Evolutionary conservation across 2,329 filamentous ascomycete genomes (phyloP), one percentile per base, ranked within the genome.

Genomic region (Trichoderma semiorbis): DNA sequence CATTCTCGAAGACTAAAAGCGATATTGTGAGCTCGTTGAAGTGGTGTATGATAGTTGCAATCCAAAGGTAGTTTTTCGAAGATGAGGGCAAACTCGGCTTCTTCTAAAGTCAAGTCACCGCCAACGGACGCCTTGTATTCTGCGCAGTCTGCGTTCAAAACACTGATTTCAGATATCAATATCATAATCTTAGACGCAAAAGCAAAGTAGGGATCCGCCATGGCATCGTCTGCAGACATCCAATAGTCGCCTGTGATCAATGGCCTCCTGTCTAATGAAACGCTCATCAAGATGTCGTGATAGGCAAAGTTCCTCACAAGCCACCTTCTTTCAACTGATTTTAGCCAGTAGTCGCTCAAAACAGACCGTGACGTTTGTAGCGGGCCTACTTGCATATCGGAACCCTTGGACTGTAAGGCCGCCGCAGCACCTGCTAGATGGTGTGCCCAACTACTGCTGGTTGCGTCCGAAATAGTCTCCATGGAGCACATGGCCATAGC

Each of bases 271-370:
- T 58, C 53, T 7, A 67, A 11, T 4, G 64, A 58, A 2, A 67
- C 64, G 12, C 64, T 67, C 64, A 67, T 67, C 4, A 67, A 14
- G 24, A 67, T 67, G 14, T 67, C 64, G 21, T 67, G 64, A 18
- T 67, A 67, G 5, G 64, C 64, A 58, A 67, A 67, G 7, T 67
- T 67, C 18, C 64, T 58, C 34, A 67, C 50, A 24, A 67, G 24
- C 64, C 64, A 67, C 18, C 30, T 58, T 11, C 50, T n/a, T 28
- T 67, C 64, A 24, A 67, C 64, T 2, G 64, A 67, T 16, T 30
- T 28, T 2, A 67, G 30, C 50, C 64, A 67, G 34, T 58, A 58
- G 34, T 55, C 24, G 18, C 53, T 39, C 11, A 67, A 18, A 8
- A 57, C 36, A 8, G 32, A 43, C 12, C 21, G 21, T 18, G 64